phyloP scores from a whole-genome alignment of 2,329 filamentous ascomycete species.

The Pseudogymnoascus sp. region DNA sequence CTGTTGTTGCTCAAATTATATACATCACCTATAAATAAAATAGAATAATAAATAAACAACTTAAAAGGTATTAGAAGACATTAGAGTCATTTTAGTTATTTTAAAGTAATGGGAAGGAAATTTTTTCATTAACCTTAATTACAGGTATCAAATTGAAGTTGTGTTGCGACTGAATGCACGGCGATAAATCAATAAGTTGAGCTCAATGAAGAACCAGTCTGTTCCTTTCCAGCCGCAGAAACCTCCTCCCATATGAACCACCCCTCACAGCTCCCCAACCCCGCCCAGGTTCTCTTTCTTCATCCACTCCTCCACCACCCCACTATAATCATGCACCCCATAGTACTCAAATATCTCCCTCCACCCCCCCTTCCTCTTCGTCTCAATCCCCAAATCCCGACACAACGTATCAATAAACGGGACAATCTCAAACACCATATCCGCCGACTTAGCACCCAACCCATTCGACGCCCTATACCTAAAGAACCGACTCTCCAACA shows the following conservation, averaged over 20 bases:
- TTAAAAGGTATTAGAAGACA: neutral
- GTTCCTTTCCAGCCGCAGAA: neutral
- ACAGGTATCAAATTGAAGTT: neutral
- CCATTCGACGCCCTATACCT: constrained; percentile 60
- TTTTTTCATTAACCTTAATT: neutral
- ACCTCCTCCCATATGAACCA: neutral
- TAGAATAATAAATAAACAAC: neutral
- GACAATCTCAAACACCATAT: constrained; percentile 67
- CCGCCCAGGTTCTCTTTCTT: constrained; percentile 6
- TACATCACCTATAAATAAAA: neutral
- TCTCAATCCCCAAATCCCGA: constrained; percentile 52
- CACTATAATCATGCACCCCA: constrained; percentile 36
- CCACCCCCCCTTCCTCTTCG: constrained; percentile 43
- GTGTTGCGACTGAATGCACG: neutral
- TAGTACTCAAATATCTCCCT: constrained; percentile 34
- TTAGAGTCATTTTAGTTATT: too few species aligned
- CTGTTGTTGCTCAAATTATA: neutral
- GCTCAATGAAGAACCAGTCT: neutral
- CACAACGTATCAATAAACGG: constrained; percentile 63
- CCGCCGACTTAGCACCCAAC: constrained; percentile 52
- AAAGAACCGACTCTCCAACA: constrained; percentile 59
- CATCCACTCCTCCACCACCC: constrained; percentile 35
- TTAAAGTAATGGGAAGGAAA: neutral
- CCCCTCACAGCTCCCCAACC: neutral
- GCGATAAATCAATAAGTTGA: neutral